These are phyloP conservation scores for Eucalyptus caleyi DNA, from an alignment of 345 rosid genomes.

Conservation along the genomic window DNA sequence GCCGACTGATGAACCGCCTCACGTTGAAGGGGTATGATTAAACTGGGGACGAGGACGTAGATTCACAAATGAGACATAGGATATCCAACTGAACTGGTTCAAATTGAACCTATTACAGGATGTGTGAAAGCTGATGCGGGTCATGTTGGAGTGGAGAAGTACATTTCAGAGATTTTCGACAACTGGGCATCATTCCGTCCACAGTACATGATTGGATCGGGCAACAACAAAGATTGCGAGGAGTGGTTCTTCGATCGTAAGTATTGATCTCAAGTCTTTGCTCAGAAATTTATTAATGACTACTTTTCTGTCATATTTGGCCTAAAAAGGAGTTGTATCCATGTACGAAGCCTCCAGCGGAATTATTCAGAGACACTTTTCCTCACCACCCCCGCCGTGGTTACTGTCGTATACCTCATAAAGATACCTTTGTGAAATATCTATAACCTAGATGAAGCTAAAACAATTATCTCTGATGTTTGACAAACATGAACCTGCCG, in stretches of 20 bases:
- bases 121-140: constrained; percentile 75
- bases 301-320: neutral
- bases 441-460: neutral
- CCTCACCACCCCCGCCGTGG: neutral
- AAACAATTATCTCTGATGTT: neutral
- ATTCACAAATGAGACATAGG: neutral
- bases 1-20: constrained; percentile 87
- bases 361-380: neutral
- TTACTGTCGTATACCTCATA: neutral
- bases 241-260: constrained; percentile 98
- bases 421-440: neutral
- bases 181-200: constrained; percentile 83
- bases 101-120: constrained; percentile 30
- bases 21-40: constrained; percentile 68
- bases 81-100: neutral
- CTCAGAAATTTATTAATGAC: neutral
- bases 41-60: neutral
- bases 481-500: neutral
- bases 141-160: constrained; percentile 84
- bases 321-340: neutral
- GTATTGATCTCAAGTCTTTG: neutral
- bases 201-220: constrained; percentile 94
- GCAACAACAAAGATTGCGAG: constrained; percentile 97
- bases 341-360: neutral
- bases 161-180: constrained; percentile 45